These are phyloP conservation scores for Orbilia oligospora DNA, from an alignment of 2,329 filamentous ascomycete species.

Conservation along the genomic window DNA sequence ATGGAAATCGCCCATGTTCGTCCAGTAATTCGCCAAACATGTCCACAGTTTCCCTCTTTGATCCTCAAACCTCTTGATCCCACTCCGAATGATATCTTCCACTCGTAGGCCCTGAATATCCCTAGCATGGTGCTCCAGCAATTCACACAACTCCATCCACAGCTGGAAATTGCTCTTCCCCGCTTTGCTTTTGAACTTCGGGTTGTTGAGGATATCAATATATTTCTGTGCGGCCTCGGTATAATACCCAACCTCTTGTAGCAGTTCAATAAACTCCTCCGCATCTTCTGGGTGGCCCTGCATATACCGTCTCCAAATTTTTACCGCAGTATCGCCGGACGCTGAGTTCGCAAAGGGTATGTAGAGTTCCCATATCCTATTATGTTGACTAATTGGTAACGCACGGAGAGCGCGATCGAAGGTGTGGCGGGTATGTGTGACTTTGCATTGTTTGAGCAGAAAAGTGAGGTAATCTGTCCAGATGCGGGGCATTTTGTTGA, in stretches of 20 bases:
- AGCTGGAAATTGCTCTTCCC: constrained; percentile 96
- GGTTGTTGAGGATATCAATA: constrained; percentile 91
- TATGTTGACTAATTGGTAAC: constrained; percentile 93
- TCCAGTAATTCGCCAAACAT: constrained; percentile 96
- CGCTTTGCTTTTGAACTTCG: constrained; percentile 90
- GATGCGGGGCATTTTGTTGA: constrained; percentile 98
- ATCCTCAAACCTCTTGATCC: constrained; percentile 89
- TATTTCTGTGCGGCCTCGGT: constrained; percentile 93
- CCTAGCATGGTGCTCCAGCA: constrained; percentile 90
- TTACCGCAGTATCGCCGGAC: constrained; percentile 89
- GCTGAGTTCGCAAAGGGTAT: constrained; percentile 91
- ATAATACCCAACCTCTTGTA: constrained; percentile 84
- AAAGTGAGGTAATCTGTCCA: constrained; percentile 99
- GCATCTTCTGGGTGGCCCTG: constrained; percentile 95
- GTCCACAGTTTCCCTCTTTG: constrained; percentile 96
- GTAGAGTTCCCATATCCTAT: constrained; percentile 94
- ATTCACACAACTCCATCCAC: constrained; percentile 97
- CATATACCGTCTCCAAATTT: constrained; percentile 95
- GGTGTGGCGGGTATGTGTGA: constrained; percentile 86
- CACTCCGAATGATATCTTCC: constrained; percentile 91
- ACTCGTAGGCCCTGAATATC: constrained; percentile 91
- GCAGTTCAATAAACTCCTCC: constrained; percentile 93
- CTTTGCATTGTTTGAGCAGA: constrained; percentile 88
- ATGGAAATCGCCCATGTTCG: constrained; percentile 91
- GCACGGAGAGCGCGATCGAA: constrained; percentile 95